A percentile compares a stretch with the other conserved stretches of the same genome.
Conservation (phyloP, 2,329 filamentous ascomycete genomes). For the Lecanicillium sp. region DNA sequence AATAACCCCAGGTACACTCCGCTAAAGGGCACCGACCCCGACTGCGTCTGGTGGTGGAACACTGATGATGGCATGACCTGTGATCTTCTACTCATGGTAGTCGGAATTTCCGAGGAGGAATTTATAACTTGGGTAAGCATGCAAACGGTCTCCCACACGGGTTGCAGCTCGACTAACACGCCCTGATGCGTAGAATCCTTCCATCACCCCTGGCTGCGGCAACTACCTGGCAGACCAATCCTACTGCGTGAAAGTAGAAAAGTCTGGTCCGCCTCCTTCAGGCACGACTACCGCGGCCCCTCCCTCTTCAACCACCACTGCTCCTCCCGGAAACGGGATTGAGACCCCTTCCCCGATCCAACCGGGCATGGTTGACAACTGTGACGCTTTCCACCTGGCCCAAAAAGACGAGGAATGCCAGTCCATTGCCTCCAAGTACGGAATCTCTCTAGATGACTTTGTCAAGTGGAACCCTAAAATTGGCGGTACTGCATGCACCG, state of each 20-base stretch:
- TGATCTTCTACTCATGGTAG: too few relatives aligned
- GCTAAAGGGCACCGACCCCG: too few relatives aligned
- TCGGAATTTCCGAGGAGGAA: too few relatives aligned
- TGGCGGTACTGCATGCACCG: constrained; percentile 3
- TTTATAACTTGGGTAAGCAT: too few relatives aligned
- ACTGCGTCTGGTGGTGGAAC: too few relatives aligned
- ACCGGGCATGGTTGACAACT: constrained; percentile 11
- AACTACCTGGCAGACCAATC: background rate
- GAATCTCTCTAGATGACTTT: constrained; percentile 4
- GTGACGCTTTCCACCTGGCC: constrained; percentile 7
- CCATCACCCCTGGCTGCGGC: constrained; percentile 1
- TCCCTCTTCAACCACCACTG: too few relatives aligned
- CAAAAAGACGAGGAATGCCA: constrained; percentile 3
- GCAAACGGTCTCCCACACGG: too few relatives aligned
- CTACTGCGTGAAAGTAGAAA: constrained; percentile 2
- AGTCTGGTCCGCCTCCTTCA: background rate
- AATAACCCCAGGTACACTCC: too few relatives aligned
- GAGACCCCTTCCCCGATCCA: constrained; percentile 9
- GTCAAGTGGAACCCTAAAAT: constrained; percentile 8
- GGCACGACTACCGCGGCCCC: too few relatives aligned
- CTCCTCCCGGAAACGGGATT: constrained; percentile 1
- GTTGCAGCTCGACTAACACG: background rate
- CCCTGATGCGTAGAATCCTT: too few relatives aligned
- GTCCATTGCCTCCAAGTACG: constrained; percentile 1
- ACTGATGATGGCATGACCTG: too few relatives aligned